phyloP scores from a whole-genome alignment of 2,329 filamentous ascomycete species.

The Alternaria postmessia region DNA sequence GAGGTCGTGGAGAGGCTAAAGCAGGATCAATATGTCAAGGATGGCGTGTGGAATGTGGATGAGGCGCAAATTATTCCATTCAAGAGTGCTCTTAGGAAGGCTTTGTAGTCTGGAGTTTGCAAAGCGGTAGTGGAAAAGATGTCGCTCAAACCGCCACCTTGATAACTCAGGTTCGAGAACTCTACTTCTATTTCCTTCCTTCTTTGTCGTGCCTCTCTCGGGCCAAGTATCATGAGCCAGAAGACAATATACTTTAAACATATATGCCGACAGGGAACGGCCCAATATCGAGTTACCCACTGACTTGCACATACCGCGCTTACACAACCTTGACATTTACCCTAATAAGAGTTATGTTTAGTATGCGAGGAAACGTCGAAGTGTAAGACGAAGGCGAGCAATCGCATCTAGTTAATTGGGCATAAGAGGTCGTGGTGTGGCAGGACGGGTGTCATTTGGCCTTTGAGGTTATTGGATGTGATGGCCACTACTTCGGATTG shows the following conservation, averaged over 20 bases:
- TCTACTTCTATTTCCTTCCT: no score
- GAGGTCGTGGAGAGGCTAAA: conserved; percentile 72
- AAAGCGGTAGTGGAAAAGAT: no score
- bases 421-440: no score
- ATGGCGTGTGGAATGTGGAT: conserved; percentile 77
- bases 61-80: conserved; percentile 61
- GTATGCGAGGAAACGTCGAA: background rate
- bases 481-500: no score
- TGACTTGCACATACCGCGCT: background rate
- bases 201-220: no score
- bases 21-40: conserved; percentile 75
- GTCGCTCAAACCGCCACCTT: no score
- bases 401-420: no score
- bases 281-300: background rate
- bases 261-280: background rate
- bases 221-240: background rate
- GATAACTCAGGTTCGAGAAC: no score
- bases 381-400: no score
- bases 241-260: background rate
- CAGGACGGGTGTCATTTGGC: no score
- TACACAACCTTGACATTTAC: background rate
- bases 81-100: conserved; percentile 56
- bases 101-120: conserved; percentile 38
- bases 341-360: background rate
- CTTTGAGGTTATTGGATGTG: no score